Base-by-base conservation (phyloP, 2,329 filamentous ascomycete species). In the Pyricularia sp. region DNA sequence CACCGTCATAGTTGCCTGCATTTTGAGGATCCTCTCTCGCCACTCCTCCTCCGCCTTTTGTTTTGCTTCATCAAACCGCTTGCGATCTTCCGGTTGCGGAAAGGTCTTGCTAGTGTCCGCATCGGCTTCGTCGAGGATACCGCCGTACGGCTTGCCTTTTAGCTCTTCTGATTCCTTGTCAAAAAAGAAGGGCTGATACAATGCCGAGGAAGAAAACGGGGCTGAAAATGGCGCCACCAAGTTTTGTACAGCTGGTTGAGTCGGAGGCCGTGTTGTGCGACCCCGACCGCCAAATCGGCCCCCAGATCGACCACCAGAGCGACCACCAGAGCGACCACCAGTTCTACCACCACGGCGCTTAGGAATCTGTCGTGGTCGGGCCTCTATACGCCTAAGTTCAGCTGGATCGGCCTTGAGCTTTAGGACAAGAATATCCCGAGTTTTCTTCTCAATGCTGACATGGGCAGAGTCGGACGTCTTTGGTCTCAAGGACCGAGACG, bases 91-190 rank as follows among this genome's bases (percentile, higher is more conserved):
- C 60, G 88, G 83, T 40, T 86, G 84, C 0, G 94, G 94, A 53
- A 96, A 82, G 0, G 94, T 97, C 71, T 90, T 90, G 2, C 89
- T 87, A 0, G 94, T 99, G 72, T 97, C 93, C 0, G 93, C 93
- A 74, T 99, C 93, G 0, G 82, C 81, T 74, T 97, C 93, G 0
- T 85, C 90, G 31, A 99, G 80, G 63, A 99, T 96, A 1, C 94
- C 94, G 31, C 94, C 94, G 69, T 97, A 99, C 0, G 94, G 94
- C 73, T 96, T 97, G 62, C 89, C 89, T 74, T 96, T 96, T 53
- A 87, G 79, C 71, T 97, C 93, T 66, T 97, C 93, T 22, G 86
- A 86, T 70, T 97, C 93, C 69, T 90, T 90, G 69, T 97, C 93
- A 67, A 89, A 89, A 68, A 97, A 93, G 72, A 96, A 93, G 0